These are phyloP conservation scores for Globisporangium yorkense DNA, from an alignment of 352 stramenopile species.

Conservation along the genomic window DNA sequence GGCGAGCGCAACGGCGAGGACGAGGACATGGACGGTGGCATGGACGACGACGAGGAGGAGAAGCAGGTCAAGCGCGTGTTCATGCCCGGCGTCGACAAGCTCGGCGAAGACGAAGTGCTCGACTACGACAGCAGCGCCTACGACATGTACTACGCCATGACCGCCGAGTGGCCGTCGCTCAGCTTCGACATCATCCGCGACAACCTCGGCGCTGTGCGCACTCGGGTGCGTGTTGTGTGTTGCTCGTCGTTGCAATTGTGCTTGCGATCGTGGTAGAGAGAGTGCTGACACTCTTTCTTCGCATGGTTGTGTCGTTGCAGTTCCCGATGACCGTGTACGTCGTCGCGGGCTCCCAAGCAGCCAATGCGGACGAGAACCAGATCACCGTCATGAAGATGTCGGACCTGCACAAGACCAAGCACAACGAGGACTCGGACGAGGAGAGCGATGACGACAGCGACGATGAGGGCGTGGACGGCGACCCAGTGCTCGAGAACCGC, in stretches of 20 bases:
- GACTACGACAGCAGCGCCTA: slow-evolving; percentile 99
- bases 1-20: slow-evolving; percentile 34
- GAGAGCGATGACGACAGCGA: slow-evolving; percentile 80
- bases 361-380: slow-evolving; percentile 92
- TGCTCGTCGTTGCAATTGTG: background rate
- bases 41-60: slow-evolving; percentile 56
- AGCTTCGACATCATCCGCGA: slow-evolving; percentile 97
- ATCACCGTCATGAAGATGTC: slow-evolving; percentile 98
- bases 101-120: slow-evolving; percentile 92
- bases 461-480: slow-evolving; percentile 92
- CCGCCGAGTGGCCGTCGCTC: slow-evolving; percentile 96
- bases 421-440: slow-evolving; percentile 67
- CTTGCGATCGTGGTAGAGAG: background rate
- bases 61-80: slow-evolving; percentile 88
- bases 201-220: slow-evolving; percentile 90
- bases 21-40: slow-evolving; percentile 48
- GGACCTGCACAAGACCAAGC: slow-evolving; percentile 94
- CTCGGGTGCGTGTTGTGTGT: slow-evolving; percentile 20
- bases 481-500: slow-evolving; percentile 94
- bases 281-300: background rate
- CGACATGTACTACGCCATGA: slow-evolving; percentile 99
- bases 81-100: slow-evolving; percentile 88
- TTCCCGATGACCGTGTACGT: slow-evolving; percentile 97
- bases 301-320: slow-evolving; percentile 9
- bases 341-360: slow-evolving; percentile 95